Conservation (phyloP, 2,329 filamentous ascomycete genomes). For the Paecilomyces sp. region DNA sequence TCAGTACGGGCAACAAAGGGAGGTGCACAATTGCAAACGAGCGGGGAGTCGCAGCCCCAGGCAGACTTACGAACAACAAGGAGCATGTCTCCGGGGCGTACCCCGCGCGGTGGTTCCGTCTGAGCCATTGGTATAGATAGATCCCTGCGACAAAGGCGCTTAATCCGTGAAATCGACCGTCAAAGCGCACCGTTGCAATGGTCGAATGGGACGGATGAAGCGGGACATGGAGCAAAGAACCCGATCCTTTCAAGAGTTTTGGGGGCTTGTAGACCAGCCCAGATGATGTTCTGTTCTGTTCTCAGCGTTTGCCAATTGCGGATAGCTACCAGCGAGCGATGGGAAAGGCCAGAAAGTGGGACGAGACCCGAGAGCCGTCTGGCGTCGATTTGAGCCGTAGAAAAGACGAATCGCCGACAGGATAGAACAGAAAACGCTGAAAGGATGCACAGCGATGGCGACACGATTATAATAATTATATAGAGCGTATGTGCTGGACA, state of each 20-base stretch:
- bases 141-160: conserved; percentile 6
- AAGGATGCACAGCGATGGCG: not conserved
- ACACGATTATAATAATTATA: not conserved
- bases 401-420: not conserved
- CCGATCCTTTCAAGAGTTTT: not conserved
- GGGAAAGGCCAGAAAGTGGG: not conserved
- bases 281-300: not conserved
- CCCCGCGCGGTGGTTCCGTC: conserved; percentile 26
- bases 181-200: conserved; percentile 6
- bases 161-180: conserved; percentile 6
- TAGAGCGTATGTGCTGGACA: not conserved
- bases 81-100: conserved; percentile 35
- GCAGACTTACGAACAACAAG: conserved; percentile 39
- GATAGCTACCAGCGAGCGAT: not conserved
- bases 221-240: conserved; percentile 22
- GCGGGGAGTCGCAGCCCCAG: conserved; percentile 1
- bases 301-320: not conserved
- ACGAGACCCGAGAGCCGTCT: not conserved
- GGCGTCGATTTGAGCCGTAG: not conserved
- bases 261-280: not conserved
- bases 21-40: not conserved
- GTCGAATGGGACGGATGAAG: conserved; percentile 13
- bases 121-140: conserved; percentile 23
- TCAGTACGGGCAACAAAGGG: conserved; percentile 7
- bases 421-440: not conserved